Evolutionary conservation across 129 eudicot genomes (phyloP).

Genomic region (Escallonia rubra): DNA sequence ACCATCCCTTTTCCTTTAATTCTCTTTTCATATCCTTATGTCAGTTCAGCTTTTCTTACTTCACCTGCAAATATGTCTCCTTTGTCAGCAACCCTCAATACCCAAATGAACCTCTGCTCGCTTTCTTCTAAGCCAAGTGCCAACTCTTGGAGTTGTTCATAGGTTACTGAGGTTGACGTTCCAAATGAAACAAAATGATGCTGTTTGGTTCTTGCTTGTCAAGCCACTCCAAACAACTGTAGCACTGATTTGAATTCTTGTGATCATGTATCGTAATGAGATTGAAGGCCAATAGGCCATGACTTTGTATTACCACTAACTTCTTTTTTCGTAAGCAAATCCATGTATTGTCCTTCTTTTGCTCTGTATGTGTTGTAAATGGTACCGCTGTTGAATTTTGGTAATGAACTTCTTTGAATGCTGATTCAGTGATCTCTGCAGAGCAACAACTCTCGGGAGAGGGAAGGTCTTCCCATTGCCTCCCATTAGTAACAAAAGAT

Average conservation of each 20-base stretch:
- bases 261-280: slow-evolving; percentile 16
- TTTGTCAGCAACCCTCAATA: slow-evolving; percentile 50
- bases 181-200: slow-evolving; percentile 67
- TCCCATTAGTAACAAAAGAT: slow-evolving; percentile 11
- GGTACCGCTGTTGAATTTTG: slow-evolving; percentile 28
- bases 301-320: slow-evolving; percentile 14
- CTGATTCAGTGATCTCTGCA: slow-evolving; percentile 22
- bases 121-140: slow-evolving; percentile 64
- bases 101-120: slow-evolving; percentile 48
- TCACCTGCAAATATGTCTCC: slow-evolving; percentile 26
- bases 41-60: slow-evolving; percentile 9
- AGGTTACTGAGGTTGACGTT: slow-evolving; percentile 34
- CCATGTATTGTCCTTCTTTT: slow-evolving; percentile 42
- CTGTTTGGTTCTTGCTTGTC: slow-evolving; percentile 50
- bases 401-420: not conserved
- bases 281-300: slow-evolving; percentile 66
- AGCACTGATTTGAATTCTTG: not conserved
- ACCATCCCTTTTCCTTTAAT: slow-evolving; percentile 36
- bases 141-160: slow-evolving; percentile 47
- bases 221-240: slow-evolving; percentile 57
- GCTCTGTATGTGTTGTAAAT: slow-evolving; percentile 36
- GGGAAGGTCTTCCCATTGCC: slow-evolving; percentile 26
- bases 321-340: slow-evolving; percentile 24
- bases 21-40: slow-evolving; percentile 42
- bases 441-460: slow-evolving; percentile 4